Conservation (phyloP, 345 rosid genomes). For the Eutrema heterophyllum region DNA sequence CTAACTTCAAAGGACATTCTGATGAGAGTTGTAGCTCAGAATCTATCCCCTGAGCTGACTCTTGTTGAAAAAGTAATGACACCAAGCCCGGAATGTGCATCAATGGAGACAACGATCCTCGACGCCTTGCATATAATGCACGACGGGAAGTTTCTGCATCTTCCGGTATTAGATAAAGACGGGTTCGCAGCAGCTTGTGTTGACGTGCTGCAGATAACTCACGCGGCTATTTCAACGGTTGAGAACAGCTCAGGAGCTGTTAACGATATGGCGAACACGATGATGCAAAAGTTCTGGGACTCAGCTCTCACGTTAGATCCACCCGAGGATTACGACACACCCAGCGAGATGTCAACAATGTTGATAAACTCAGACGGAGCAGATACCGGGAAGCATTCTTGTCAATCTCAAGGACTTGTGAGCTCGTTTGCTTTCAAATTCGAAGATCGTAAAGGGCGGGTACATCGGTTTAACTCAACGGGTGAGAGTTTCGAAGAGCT, state of each 20-base stretch:
- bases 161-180: conserved; percentile 86
- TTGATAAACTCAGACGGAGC: conserved; percentile 55
- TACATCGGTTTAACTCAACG: conserved; percentile 60
- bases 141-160: conserved; percentile 93
- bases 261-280: conserved; percentile 67
- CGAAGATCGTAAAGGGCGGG: conserved; percentile 72
- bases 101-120: conserved; percentile 72
- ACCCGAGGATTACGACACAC: conserved; percentile 78
- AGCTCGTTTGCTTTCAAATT: conserved; percentile 80
- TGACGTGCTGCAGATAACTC: conserved; percentile 89
- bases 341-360: conserved; percentile 71
- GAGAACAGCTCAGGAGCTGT: conserved; percentile 80
- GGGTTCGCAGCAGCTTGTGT: conserved; percentile 63
- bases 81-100: conserved; percentile 78
- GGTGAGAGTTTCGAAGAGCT: conserved; percentile 70
- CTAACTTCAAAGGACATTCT: conserved; percentile 93
- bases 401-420: conserved; percentile 69
- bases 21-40: conserved; percentile 94
- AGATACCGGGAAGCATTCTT: conserved; percentile 51
- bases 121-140: conserved; percentile 96
- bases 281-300: conserved; percentile 99
- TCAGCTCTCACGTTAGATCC: conserved; percentile 84
- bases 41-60: conserved; percentile 85
- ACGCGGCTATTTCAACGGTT: conserved; percentile 90
- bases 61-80: conserved; percentile 97